Conservation (phyloP, 208 protist genomes). For the Porcisia deanei region DNA sequence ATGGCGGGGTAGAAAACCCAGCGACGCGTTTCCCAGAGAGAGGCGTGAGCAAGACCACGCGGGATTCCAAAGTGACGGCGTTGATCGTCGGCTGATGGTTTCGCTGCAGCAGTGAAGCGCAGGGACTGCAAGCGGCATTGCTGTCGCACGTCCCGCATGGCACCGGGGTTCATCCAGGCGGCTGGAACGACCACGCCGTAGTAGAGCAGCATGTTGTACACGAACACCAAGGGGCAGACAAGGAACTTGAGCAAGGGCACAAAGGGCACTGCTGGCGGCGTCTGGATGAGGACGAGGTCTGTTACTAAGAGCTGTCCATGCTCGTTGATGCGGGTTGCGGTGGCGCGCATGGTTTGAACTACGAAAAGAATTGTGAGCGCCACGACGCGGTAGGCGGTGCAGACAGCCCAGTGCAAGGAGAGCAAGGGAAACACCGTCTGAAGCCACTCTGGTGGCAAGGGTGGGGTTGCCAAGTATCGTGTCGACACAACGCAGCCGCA, state of each 20-base stretch:
- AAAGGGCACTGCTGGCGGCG: slow-evolving; percentile 85
- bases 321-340: slow-evolving; percentile 66
- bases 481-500: slow-evolving; percentile 37
- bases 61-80: neutral
- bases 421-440: slow-evolving; percentile 47
- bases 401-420: slow-evolving; percentile 59
- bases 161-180: slow-evolving; percentile 59
- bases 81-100: neutral
- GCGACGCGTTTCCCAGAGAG: neutral
- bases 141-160: slow-evolving; percentile 58
- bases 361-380: slow-evolving; percentile 43
- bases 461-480: slow-evolving; percentile 36
- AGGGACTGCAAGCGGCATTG: slow-evolving; percentile 36
- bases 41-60: neutral
- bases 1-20: slow-evolving; percentile 60
- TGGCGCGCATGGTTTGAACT: slow-evolving; percentile 47
- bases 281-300: slow-evolving; percentile 74
- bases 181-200: slow-evolving; percentile 73
- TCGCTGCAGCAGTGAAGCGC: neutral
- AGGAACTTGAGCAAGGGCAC: slow-evolving; percentile 75
- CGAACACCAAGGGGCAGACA: slow-evolving; percentile 50
- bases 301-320: slow-evolving; percentile 68
- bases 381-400: slow-evolving; percentile 58
- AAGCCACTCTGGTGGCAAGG: slow-evolving; percentile 60
- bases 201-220: slow-evolving; percentile 69